A percentile compares a stretch with the other conserved stretches of the same genome.
These are phyloP conservation scores for Sodiomyces alkalinus DNA, from an alignment of 2,329 filamentous ascomycete species.

Conservation along the genomic window DNA sequence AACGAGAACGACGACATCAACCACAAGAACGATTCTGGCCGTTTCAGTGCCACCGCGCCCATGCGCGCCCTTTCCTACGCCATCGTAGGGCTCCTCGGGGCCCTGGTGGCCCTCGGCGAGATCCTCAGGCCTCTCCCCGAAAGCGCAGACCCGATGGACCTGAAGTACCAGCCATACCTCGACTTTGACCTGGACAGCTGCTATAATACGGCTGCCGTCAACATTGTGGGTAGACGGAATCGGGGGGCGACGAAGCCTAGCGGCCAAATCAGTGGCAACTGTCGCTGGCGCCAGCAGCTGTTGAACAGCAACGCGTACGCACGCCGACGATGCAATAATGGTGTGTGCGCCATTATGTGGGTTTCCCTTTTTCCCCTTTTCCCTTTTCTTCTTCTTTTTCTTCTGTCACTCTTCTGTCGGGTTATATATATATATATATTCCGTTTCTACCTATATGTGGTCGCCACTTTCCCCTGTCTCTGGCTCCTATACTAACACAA, in stretches of 20 bases:
- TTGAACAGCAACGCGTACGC: slow-evolving; percentile 17
- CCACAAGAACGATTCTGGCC: no score
- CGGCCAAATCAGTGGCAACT: slow-evolving; percentile 9
- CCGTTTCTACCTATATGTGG: no score
- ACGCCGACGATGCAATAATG: slow-evolving; percentile 18
- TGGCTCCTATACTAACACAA: neutral
- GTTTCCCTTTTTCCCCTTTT: slow-evolving; percentile 13
- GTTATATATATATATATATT: no score
- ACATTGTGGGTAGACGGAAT: slow-evolving; percentile 17
- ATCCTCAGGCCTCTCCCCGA: slow-evolving; percentile 16
- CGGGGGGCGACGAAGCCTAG: slow-evolving; percentile 12
- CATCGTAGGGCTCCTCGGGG: slow-evolving; percentile 10
- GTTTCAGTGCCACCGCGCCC: no score
- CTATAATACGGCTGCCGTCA: slow-evolving; percentile 31
- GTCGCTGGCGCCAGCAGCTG: slow-evolving; percentile 15
- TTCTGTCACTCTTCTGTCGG: no score
- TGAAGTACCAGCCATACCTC: slow-evolving; percentile 19
- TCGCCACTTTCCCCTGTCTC: no score
- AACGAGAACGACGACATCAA: no score
- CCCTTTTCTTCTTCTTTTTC: no score
- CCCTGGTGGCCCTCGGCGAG: slow-evolving; percentile 10
- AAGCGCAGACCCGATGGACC: slow-evolving; percentile 16
- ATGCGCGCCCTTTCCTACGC: no score
- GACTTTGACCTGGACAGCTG: slow-evolving; percentile 25
- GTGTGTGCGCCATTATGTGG: slow-evolving; percentile 17